Conservation (phyloP, 768 basidiomycete species). For the Boletus vinaceobasis region DNA sequence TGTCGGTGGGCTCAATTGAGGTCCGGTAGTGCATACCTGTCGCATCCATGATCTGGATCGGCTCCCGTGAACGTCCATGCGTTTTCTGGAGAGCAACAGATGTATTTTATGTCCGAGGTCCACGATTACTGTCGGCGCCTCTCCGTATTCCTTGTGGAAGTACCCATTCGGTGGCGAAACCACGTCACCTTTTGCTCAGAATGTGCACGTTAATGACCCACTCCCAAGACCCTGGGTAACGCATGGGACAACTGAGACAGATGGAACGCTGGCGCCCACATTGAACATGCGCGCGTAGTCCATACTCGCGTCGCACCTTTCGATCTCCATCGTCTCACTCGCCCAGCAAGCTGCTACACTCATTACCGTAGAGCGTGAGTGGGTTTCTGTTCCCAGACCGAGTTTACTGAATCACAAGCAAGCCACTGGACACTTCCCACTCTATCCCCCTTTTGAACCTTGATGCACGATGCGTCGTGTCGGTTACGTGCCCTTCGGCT, state of each 20-base stretch:
- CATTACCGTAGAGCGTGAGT: neutral
- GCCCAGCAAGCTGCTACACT: neutral
- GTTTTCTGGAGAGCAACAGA: neutral
- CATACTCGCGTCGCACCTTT: slow-evolving; percentile 1
- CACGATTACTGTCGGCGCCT: neutral
- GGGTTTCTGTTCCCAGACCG: neutral
- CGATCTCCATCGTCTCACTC: slow-evolving; percentile 4
- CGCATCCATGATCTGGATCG: neutral
- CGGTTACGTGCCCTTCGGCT: neutral
- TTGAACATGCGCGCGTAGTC: neutral
- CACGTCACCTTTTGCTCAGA: neutral
- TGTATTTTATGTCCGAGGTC: neutral
- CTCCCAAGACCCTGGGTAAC: neutral
- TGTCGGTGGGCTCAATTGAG: slow-evolving; percentile 11
- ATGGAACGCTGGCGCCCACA: neutral
- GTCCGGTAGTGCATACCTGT: neutral
- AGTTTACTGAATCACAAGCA: neutral
- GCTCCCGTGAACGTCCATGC: neutral
- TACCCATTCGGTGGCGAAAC: neutral
- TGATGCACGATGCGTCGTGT: neutral
- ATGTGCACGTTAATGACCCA: neutral
- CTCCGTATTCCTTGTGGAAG: neutral
- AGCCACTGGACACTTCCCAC: neutral
- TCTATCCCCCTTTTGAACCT: slow-evolving; percentile 3
- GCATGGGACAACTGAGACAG: neutral